phyloP scores from a whole-genome alignment of 1,284 basidiomycete genomes.

The Inonotus hispidus region DNA sequence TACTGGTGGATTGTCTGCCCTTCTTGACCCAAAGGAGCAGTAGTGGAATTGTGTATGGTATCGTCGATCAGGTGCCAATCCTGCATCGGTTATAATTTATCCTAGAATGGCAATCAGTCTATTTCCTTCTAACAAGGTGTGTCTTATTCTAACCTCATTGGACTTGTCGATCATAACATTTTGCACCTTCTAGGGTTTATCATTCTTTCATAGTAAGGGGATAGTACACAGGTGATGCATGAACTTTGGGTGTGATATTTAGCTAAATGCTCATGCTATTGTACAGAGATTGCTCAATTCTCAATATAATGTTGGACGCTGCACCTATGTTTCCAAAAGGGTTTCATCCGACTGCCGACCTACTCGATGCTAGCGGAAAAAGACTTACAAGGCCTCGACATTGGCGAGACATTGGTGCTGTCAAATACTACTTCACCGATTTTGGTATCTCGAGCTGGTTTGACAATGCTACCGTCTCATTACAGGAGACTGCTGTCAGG shows the following conservation, averaged over 20 bases:
- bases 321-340: constrained; percentile 25
- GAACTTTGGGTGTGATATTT: too few species aligned
- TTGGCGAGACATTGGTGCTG: constrained; percentile 25
- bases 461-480: not conserved
- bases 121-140: too few species aligned
- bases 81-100: too few species aligned
- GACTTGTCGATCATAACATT: too few species aligned
- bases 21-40: too few species aligned
- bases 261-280: too few species aligned
- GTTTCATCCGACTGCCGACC: constrained; percentile 25
- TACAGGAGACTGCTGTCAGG: not conserved
- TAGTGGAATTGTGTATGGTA: too few species aligned
- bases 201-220: constrained; percentile 1
- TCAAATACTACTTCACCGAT: constrained; percentile 32
- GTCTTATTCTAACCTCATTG: too few species aligned
- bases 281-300: constrained; percentile 33
- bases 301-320: constrained; percentile 39
- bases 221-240: constrained; percentile 6
- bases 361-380: not conserved
- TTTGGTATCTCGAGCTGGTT: constrained; percentile 32
- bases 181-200: constrained; percentile 1
- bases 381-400: constrained; percentile 28
- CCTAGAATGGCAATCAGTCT: too few species aligned
- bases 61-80: too few species aligned
- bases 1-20: too few species aligned